Conservation (phyloP, 164 flowering plant genomes). For the Umbellularia californica region DNA sequence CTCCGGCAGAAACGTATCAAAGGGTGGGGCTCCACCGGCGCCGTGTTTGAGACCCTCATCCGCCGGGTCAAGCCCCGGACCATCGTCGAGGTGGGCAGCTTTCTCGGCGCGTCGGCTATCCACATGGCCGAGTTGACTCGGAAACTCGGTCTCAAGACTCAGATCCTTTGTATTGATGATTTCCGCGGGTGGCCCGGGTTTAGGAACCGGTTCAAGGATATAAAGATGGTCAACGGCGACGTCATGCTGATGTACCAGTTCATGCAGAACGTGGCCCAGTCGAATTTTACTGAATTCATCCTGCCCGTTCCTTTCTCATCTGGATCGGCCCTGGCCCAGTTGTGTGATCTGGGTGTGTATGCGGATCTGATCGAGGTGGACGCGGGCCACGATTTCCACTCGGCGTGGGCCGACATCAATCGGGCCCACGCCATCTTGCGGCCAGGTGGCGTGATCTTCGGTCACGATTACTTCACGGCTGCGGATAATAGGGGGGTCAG, state of each 20-base stretch:
- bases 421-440: constrained; percentile 48
- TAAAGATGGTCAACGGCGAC: constrained; percentile 56
- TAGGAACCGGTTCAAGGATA: constrained; percentile 31
- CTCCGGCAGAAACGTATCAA: constrained; percentile 32
- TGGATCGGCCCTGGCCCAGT: constrained; percentile 39
- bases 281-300: constrained; percentile 34
- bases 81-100: constrained; percentile 67
- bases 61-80: constrained; percentile 43
- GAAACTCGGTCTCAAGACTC: constrained; percentile 45
- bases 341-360: constrained; percentile 68
- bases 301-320: constrained; percentile 58
- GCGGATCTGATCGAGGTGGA: constrained; percentile 71
- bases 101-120: constrained; percentile 71
- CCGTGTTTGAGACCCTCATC: constrained; percentile 61
- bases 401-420: constrained; percentile 75
- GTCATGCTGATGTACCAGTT: constrained; percentile 53
- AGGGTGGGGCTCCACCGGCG: constrained; percentile 74
- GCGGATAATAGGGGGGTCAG: constrained; percentile 59
- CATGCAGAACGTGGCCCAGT: constrained; percentile 51
- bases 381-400: constrained; percentile 77
- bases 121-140: constrained; percentile 62
- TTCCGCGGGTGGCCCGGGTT: constrained; percentile 86
- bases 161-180: constrained; percentile 71
- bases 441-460: constrained; percentile 75
- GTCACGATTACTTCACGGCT: constrained; percentile 60